Conservation (phyloP, 179 eudicot genomes). For the Actinidia polygama region DNA sequence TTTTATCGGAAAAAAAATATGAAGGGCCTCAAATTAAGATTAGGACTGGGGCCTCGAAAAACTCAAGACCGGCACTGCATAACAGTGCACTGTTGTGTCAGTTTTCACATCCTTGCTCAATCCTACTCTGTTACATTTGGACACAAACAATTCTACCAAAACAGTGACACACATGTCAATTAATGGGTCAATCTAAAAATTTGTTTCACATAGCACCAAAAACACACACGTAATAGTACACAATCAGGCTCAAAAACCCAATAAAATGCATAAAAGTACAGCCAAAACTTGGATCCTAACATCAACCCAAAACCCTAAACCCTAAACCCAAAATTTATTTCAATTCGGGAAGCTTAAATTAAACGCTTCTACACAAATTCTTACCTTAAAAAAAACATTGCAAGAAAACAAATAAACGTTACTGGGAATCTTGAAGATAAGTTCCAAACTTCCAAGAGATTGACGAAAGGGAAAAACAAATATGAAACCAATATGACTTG, state of each 20-base stretch:
- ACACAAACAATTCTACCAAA: not conserved
- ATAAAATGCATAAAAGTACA: not conserved
- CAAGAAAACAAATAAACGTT: not conserved
- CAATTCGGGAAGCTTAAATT: not conserved
- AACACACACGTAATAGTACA: not conserved
- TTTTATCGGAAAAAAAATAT: too few species aligned
- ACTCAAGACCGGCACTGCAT: too few species aligned
- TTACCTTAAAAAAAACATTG: not conserved
- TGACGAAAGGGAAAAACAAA: not conserved
- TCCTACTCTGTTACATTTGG: not conserved
- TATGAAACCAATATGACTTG: not conserved
- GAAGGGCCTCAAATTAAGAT: too few species aligned
- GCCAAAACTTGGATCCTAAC: not conserved
- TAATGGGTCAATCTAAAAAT: not conserved
- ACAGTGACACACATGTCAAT: not conserved
- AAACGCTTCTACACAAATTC: not conserved
- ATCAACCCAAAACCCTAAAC: slow-evolving; percentile 30
- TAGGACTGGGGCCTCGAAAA: too few species aligned
- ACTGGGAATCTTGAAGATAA: not conserved
- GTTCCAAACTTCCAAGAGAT: not conserved
- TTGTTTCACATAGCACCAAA: not conserved
- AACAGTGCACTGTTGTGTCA: not conserved
- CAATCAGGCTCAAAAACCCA: not conserved
- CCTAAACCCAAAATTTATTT: slow-evolving; percentile 9
- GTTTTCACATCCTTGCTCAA: not conserved